Conservation (phyloP, 441 rosid genomes). For the Breynia disticha region DNA sequence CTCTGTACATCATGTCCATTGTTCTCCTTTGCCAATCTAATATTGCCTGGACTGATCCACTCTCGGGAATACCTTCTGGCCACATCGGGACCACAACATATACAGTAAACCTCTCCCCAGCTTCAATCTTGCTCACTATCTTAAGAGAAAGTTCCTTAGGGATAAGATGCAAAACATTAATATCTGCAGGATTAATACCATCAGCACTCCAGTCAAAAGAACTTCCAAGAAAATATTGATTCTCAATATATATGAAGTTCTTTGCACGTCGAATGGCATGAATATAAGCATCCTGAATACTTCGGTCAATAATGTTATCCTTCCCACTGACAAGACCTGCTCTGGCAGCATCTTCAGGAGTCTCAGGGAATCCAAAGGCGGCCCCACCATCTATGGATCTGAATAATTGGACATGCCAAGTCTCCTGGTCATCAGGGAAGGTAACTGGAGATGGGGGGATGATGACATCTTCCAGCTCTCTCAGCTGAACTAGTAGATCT, state of each 20-base stretch:
- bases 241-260: conserved; percentile 82
- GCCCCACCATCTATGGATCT: conserved; percentile 98
- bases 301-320: conserved; percentile 90
- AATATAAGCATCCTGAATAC: conserved; percentile 93
- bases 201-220: conserved; percentile 76
- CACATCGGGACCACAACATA: conserved; percentile 94
- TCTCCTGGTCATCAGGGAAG: conserved; percentile 69
- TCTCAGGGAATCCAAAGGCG: conserved; percentile 89
- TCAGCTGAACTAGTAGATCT: conserved; percentile 61
- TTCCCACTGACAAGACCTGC: conserved; percentile 96
- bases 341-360: conserved; percentile 91
- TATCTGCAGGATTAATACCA: conserved; percentile 79
- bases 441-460: conserved; percentile 90
- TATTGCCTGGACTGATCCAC: conserved; percentile 92
- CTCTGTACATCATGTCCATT: conserved; percentile 97
- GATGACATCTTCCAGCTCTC: conserved; percentile 64
- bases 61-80: conserved; percentile 97
- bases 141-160: conserved; percentile 93
- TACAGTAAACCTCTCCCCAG: conserved; percentile 81
- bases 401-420: conserved; percentile 88
- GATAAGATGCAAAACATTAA: conserved; percentile 71
- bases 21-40: conserved; percentile 97
- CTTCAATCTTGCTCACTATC: conserved; percentile 87
- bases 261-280: conserved; percentile 91
- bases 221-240: conserved; percentile 96